Conservation (phyloP, 805 yeast species). For the Pichia rugopelliculosa region DNA sequence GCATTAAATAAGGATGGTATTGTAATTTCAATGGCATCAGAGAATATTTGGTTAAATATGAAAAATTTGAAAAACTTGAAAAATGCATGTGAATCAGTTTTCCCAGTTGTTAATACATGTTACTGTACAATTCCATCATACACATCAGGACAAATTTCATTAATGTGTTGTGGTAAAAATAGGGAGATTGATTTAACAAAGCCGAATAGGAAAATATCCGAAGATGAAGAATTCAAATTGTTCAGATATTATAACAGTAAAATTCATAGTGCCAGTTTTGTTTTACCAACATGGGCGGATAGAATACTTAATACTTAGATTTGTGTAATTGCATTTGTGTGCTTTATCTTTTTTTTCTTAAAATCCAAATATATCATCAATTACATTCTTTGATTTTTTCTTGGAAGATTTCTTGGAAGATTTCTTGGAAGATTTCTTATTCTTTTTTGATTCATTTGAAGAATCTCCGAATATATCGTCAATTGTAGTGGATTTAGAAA, state of each 20-base stretch:
- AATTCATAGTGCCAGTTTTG: constrained; percentile 67
- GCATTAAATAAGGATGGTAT: constrained; percentile 54
- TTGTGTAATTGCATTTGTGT: background rate
- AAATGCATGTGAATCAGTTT: constrained; percentile 44
- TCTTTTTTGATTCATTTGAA: constrained; percentile 13
- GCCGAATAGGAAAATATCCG: constrained; percentile 44
- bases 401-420: background rate
- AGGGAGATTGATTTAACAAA: constrained; percentile 34
- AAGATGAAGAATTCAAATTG: constrained; percentile 38
- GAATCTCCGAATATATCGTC: constrained; percentile 8
- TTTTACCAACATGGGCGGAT: constrained; percentile 74
- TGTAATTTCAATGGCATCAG: constrained; percentile 77
- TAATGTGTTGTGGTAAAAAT: constrained; percentile 64
- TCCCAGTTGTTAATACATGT: constrained; percentile 55
- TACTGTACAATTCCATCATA: constrained; percentile 83
- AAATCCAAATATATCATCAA: constrained; percentile 70
- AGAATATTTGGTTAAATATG: constrained; percentile 69
- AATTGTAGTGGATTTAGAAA: background rate
- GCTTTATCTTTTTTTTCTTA: constrained; percentile 5
- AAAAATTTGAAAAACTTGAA: constrained; percentile 42
- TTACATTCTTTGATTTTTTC: constrained; percentile 46
- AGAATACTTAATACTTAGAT: constrained; percentile 16
- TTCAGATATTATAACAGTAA: constrained; percentile 59
- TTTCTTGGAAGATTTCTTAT: constrained; percentile 35
- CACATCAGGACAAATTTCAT: constrained; percentile 82